These are phyloP conservation scores for Cercospora nicotianae DNA, from an alignment of 2,329 filamentous ascomycete genomes.

Conservation along the genomic window DNA sequence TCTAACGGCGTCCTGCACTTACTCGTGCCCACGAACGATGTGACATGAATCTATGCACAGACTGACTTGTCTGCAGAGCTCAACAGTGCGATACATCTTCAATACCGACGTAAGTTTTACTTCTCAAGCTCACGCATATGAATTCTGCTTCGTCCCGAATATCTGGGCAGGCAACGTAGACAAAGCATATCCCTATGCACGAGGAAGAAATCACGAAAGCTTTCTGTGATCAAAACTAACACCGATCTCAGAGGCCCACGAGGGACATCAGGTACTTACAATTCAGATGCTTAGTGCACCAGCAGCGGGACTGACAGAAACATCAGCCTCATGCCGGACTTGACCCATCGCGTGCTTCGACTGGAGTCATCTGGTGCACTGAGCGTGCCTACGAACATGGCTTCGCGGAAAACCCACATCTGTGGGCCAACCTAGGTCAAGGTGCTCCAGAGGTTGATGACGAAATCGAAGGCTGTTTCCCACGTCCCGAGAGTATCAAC, in stretches of 20 bases:
- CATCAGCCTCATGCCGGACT: conserved; percentile 77
- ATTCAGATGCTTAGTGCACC: background rate
- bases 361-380: conserved; percentile 91
- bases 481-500: conserved; percentile 74
- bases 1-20: background rate
- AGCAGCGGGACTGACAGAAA: background rate
- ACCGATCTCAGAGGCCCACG: conserved; percentile 63
- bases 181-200: background rate
- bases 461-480: conserved; percentile 85
- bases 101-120: conserved; percentile 62
- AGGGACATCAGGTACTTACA: conserved; percentile 66
- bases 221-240: background rate
- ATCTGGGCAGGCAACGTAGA: background rate
- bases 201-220: background rate
- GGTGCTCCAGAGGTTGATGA: conserved; percentile 86
- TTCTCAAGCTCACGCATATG: background rate
- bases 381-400: conserved; percentile 87
- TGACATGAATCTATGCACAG: background rate
- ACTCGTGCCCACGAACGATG: background rate
- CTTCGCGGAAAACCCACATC: conserved; percentile 73
- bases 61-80: conserved; percentile 58
- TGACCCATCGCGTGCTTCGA: conserved; percentile 82
- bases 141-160: background rate
- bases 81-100: conserved; percentile 78
- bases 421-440: conserved; percentile 92